Percentiles rank a stretch among this genome's conserved stretches.
Conservation (phyloP, 2,329 filamentous ascomycete genomes). For the Sporothrix sp. region DNA sequence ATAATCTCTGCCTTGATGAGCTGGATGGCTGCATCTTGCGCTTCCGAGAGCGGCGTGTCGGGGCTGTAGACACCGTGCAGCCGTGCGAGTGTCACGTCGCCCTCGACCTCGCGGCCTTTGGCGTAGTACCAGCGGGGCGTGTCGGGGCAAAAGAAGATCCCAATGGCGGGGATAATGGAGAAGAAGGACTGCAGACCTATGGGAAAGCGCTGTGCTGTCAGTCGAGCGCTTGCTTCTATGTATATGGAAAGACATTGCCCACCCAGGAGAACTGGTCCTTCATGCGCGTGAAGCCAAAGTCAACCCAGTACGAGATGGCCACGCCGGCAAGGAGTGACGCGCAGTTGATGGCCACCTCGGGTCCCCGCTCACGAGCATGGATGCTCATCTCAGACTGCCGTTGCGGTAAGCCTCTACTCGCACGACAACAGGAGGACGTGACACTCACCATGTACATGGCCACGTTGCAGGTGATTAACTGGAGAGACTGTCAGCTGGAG, state of each 20-base stretch:
- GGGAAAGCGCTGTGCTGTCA: neutral
- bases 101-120: conserved; percentile 1
- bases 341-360: conserved; percentile 1
- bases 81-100: neutral
- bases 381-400: neutral
- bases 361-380: neutral
- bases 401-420: too few relatives aligned
- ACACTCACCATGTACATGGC: conserved; percentile 3
- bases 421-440: neutral
- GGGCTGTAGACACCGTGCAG: conserved; percentile 1
- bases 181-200: neutral
- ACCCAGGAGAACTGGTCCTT: neutral
- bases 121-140: conserved; percentile 2
- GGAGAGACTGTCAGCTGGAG: neutral
- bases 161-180: neutral
- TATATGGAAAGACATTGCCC: too few relatives aligned
- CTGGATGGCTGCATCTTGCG: neutral
- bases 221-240: too few relatives aligned
- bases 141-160: neutral
- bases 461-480: conserved; percentile 1
- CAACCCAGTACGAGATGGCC: conserved; percentile 1
- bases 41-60: neutral
- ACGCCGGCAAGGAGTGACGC: neutral
- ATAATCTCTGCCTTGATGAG: neutral
- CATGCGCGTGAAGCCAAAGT: conserved; percentile 1